Conservation (phyloP, 176 grass and related monocot species). For the Avena sativa region DNA sequence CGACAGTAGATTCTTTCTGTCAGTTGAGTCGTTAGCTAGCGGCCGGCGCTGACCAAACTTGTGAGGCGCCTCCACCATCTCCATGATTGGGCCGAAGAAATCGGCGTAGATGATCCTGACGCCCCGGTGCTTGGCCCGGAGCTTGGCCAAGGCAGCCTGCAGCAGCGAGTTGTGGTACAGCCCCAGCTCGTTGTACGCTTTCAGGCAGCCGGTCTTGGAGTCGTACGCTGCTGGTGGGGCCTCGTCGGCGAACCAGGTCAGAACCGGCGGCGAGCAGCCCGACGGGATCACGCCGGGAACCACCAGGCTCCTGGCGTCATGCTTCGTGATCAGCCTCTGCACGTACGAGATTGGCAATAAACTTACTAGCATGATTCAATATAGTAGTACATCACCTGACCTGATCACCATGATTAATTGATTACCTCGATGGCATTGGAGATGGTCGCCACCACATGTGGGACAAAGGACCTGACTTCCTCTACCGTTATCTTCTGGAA, state of each 20-base stretch:
- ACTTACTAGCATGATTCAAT: neutral
- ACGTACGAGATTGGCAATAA: too few relatives aligned
- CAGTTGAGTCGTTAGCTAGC: too few relatives aligned
- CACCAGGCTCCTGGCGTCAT: slow-evolving; percentile 52
- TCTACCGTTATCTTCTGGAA: neutral
- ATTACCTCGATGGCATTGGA: slow-evolving; percentile 12
- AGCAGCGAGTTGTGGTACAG: neutral
- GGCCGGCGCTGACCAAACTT: neutral
- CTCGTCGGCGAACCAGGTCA: slow-evolving; percentile 12
- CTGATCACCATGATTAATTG: neutral
- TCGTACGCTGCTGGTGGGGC: neutral
- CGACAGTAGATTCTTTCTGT: too few relatives aligned
- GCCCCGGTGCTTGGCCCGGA: neutral
- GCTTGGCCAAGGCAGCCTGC: neutral
- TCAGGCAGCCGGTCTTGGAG: slow-evolving; percentile 32
- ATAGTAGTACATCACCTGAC: too few relatives aligned
- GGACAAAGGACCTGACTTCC: neutral
- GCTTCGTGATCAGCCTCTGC: slow-evolving; percentile 46
- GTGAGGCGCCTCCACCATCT: neutral
- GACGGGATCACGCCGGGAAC: slow-evolving; percentile 64
- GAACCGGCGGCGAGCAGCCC: slow-evolving; percentile 51
- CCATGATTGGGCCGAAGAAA: neutral
- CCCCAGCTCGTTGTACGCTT: neutral
- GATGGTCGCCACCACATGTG: neutral
- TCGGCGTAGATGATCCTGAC: neutral